A percentile compares a stretch with the other conserved stretches of the same genome.
Conservation (phyloP, 2,329 filamentous ascomycete genomes). For the Ophiosphaerella narmari region DNA sequence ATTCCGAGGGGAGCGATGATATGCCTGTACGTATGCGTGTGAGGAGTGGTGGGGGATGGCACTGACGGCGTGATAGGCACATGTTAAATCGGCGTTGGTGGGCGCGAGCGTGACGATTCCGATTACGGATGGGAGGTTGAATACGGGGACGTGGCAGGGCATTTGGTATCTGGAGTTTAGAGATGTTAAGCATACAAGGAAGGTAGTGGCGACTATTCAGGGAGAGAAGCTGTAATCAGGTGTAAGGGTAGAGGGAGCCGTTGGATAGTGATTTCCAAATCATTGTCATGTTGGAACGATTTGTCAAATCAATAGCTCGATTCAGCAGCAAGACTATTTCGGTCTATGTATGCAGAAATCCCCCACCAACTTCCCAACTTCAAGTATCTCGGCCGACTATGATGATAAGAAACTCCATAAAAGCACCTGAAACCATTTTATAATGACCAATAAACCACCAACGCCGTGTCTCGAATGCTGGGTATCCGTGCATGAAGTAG, state of each 20-base stretch:
- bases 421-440: not conserved
- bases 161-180: conserved; percentile 97
- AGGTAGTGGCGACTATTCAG: conserved; percentile 91
- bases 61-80: conserved; percentile 62
- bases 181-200: conserved; percentile 72
- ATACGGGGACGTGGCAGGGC: conserved; percentile 77
- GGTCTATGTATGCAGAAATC: not conserved
- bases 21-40: conserved; percentile 72
- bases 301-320: not conserved
- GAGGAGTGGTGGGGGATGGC: not conserved
- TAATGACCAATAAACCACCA: not conserved
- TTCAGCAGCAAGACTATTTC: not conserved
- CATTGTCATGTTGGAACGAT: not conserved
- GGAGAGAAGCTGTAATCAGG: conserved; percentile 66
- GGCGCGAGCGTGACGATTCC: conserved; percentile 90
- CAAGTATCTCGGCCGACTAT: no score
- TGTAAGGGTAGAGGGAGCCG: not conserved
- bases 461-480: not conserved
- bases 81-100: conserved; percentile 89
- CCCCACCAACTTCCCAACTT: no score
- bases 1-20: conserved; percentile 85
- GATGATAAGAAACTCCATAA: no score
- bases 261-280: not conserved
- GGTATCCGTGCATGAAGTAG: not conserved
- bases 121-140: conserved; percentile 82